A percentile compares a stretch with the other conserved stretches of the same genome.
Evolutionary conservation across 1,284 basidiomycete genomes (phyloP).

Genomic region (Athelia psychrophila): DNA sequence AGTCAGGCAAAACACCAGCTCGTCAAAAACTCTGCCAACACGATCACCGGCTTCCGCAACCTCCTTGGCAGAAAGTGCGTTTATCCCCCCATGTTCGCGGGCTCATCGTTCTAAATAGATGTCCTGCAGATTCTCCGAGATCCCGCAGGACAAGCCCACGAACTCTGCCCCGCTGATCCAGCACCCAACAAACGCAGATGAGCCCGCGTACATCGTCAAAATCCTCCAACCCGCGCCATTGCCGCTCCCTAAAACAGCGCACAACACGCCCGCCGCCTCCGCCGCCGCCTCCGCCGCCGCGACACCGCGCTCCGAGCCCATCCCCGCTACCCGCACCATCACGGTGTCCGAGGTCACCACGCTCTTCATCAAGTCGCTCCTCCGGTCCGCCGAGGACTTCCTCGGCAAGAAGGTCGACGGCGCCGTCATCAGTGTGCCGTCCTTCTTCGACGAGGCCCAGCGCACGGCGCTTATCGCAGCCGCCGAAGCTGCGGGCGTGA

Average conservation of each 20-base stretch:
- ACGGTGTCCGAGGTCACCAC: constrained; percentile 85
- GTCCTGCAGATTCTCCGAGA: constrained; percentile 66
- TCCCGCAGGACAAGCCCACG: constrained; percentile 51
- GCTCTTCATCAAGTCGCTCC: constrained; percentile 83
- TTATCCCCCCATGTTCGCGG: neutral
- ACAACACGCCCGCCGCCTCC: constrained; percentile 67
- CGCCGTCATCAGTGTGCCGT: constrained; percentile 84
- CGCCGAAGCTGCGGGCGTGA: constrained; percentile 79
- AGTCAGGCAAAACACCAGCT: constrained; percentile 95
- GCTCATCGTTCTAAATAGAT: neutral
- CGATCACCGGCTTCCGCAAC: constrained; percentile 93
- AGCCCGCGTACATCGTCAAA: constrained; percentile 86
- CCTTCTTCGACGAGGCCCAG: constrained; percentile 72
- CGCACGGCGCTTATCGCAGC: constrained; percentile 72
- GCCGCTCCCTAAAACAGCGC: constrained; percentile 47
- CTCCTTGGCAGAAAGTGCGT: constrained; percentile 87
- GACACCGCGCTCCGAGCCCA: constrained; percentile 81
- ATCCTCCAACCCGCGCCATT: constrained; percentile 74
- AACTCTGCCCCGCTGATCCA: constrained; percentile 70
- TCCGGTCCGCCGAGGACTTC: constrained; percentile 91
- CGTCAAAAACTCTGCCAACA: constrained; percentile 94
- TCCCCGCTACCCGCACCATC: constrained; percentile 70
- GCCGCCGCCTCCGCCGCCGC: constrained; percentile 66
- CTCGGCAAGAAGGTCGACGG: constrained; percentile 82
- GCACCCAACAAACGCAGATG: constrained; percentile 70